Conservation (phyloP, 2,329 filamentous ascomycete species). For the Mycosphaerella sp. region DNA sequence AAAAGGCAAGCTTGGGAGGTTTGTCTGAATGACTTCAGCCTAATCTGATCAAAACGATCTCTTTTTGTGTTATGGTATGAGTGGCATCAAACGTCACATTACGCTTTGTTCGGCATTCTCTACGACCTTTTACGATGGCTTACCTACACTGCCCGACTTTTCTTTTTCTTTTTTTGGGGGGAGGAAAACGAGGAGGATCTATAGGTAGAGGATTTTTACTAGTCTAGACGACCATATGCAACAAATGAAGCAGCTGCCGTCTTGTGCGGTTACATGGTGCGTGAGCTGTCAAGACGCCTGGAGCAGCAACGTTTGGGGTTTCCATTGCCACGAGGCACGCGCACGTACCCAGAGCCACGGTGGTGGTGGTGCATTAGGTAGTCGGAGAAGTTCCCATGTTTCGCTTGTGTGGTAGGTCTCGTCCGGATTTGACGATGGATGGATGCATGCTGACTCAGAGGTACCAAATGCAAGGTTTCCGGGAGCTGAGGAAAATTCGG, state of each 20-base stretch:
- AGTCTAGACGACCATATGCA: slow-evolving; percentile 11
- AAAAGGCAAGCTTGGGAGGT: neutral
- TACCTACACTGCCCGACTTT: slow-evolving; percentile 3
- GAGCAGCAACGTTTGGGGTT: too few relatives aligned
- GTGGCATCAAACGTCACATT: slow-evolving; percentile 3
- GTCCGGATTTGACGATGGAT: too few relatives aligned
- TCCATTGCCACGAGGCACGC: too few relatives aligned
- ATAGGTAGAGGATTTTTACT: slow-evolving; percentile 9
- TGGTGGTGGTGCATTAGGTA: too few relatives aligned
- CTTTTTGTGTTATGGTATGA: slow-evolving; percentile 6
- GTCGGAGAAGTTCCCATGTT: too few relatives aligned
- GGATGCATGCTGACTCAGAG: too few relatives aligned
- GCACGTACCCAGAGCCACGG: too few relatives aligned
- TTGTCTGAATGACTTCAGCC: slow-evolving; percentile 13
- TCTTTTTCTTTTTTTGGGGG: neutral
- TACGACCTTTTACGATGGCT: slow-evolving; percentile 21
- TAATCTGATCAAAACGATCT: slow-evolving; percentile 14
- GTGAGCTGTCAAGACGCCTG: too few relatives aligned
- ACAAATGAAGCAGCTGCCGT: neutral
- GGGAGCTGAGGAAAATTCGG: too few relatives aligned
- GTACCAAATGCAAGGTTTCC: too few relatives aligned
- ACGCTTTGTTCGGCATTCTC: slow-evolving; percentile 15
- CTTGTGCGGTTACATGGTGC: neutral
- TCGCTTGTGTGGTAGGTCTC: too few relatives aligned
- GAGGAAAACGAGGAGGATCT: slow-evolving; percentile 2